phyloP scores from a whole-genome alignment of 768 basidiomycete species.

The Rhizopogon vesiculosus region DNA sequence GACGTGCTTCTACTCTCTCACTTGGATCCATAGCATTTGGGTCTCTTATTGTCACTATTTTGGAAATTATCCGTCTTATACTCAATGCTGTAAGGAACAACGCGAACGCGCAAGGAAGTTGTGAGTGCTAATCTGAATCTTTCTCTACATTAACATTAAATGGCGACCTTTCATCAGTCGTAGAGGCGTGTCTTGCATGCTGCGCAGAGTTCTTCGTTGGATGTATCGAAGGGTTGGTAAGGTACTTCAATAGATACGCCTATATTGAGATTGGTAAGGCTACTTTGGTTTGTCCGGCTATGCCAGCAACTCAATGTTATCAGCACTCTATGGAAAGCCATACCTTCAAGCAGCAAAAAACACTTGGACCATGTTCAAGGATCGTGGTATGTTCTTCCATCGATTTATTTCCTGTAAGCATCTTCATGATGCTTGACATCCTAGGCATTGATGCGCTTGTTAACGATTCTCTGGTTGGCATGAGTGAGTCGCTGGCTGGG shows the following conservation, averaged over 20 bases:
- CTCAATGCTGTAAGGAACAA: constrained; percentile 54
- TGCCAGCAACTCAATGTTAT: neutral
- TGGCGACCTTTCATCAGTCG: constrained; percentile 37
- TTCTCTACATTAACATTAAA: neutral
- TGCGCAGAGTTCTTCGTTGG: constrained; percentile 77
- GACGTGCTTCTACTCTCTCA: constrained; percentile 71
- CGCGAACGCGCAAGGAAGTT: constrained; percentile 59
- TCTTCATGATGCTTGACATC: neutral
- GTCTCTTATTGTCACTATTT: constrained; percentile 74
- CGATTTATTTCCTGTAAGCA: neutral
- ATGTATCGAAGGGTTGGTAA: constrained; percentile 61
- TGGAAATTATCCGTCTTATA: constrained; percentile 64
- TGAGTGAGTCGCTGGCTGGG: constrained; percentile 43
- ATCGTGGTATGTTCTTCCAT: constrained; percentile 42
- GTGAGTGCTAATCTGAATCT: constrained; percentile 33
- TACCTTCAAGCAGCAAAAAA: constrained; percentile 80
- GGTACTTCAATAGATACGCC: constrained; percentile 84
- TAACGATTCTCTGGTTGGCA: constrained; percentile 78
- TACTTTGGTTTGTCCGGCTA: neutral
- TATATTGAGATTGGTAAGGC: constrained; percentile 74
- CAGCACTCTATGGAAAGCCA: constrained; percentile 80
- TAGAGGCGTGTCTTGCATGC: constrained; percentile 70
- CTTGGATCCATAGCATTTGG: constrained; percentile 86
- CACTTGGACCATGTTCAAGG: constrained; percentile 74
- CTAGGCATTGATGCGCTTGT: constrained; percentile 67